A percentile compares a stretch with the other conserved stretches of the same genome.
Conservation (phyloP, 2,329 filamentous ascomycete species). For the Xylariaceae sp. region DNA sequence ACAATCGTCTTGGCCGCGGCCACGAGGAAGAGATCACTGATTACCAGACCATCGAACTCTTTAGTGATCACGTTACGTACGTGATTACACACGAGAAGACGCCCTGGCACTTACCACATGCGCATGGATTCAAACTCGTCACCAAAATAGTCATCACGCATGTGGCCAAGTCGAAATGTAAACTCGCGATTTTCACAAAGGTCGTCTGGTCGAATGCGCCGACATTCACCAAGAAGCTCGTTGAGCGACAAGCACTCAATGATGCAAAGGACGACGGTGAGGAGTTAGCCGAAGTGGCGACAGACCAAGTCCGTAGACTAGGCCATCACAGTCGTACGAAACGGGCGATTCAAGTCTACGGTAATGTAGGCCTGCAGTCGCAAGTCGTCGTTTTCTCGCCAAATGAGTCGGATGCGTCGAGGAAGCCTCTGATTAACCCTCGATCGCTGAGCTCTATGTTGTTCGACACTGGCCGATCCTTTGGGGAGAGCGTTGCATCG, state of each 20-base stretch:
- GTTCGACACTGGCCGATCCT: slow-evolving; percentile 67
- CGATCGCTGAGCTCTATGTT: slow-evolving; percentile 65
- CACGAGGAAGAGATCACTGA: slow-evolving; percentile 66
- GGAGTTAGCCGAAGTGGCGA: slow-evolving; percentile 70
- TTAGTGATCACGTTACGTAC: slow-evolving; percentile 70
- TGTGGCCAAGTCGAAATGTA: slow-evolving; percentile 85
- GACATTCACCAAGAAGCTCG: slow-evolving; percentile 54
- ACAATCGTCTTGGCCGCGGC: slow-evolving; percentile 60
- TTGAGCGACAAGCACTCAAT: slow-evolving; percentile 69
- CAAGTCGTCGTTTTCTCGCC: slow-evolving; percentile 60
- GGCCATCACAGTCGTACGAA: slow-evolving; percentile 71
- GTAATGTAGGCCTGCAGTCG: slow-evolving; percentile 65
- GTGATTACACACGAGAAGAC: slow-evolving; percentile 60
- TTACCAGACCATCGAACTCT: slow-evolving; percentile 80
- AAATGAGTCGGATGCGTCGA: slow-evolving; percentile 42
- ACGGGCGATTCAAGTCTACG: slow-evolving; percentile 75
- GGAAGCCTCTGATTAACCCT: slow-evolving; percentile 57
- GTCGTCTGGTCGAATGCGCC: slow-evolving; percentile 79
- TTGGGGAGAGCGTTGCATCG: slow-evolving; percentile 69
- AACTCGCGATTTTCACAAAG: slow-evolving; percentile 80
- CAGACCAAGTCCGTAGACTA: slow-evolving; percentile 72
- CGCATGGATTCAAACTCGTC: slow-evolving; percentile 72
- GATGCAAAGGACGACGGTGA: slow-evolving; percentile 70
- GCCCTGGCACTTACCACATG: slow-evolving; percentile 81
- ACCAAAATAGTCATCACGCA: slow-evolving; percentile 94